Evolutionary conservation across 1,284 basidiomycete species (phyloP).

Genomic region (Vanrija sp.): DNA sequence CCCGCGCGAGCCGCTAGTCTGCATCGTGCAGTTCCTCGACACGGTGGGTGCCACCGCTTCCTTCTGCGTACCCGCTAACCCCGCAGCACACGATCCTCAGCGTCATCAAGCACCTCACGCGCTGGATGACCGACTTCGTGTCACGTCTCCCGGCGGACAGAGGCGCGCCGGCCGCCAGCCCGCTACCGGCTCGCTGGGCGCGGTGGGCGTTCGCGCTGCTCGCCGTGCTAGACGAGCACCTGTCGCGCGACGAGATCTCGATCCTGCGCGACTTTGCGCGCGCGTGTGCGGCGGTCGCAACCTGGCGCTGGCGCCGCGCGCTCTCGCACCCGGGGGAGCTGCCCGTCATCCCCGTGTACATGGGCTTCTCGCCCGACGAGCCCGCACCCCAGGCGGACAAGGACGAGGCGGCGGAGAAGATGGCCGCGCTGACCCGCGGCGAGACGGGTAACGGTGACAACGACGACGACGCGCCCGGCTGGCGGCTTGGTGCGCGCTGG

Average conservation of each 20-base stretch:
- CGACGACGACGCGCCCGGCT: not conserved
- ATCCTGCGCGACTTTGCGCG: conserved; percentile 72
- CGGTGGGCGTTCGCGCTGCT: conserved; percentile 82
- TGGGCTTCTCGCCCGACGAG: conserved; percentile 12
- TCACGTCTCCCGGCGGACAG: too few species aligned
- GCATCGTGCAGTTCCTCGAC: conserved; percentile 22
- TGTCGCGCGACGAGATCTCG: conserved; percentile 74
- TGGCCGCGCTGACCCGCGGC: not conserved
- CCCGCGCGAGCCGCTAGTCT: conserved; percentile 32
- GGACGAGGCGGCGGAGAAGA: not conserved
- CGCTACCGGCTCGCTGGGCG: conserved; percentile 62
- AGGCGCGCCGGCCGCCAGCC: conserved; percentile 7
- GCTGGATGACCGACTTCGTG: conserved; percentile 2
- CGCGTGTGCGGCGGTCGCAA: conserved; percentile 62
- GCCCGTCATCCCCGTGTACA: not conserved
- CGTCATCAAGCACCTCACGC: conserved; percentile 26
- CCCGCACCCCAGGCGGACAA: conserved; percentile 9
- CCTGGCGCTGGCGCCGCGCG: conserved; percentile 24
- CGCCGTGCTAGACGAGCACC: conserved; percentile 64
- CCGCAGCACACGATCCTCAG: conserved; percentile 21
- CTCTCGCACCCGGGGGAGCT: not conserved
- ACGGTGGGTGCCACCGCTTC: conserved; percentile 24
- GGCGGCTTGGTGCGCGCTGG: conserved; percentile 15
- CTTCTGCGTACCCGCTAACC: conserved; percentile 1
- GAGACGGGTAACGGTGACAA: not conserved